A percentile compares a stretch with the other conserved stretches of the same genome.
These are phyloP conservation scores for Lagerstroemia speciosa DNA, from an alignment of 345 rosid genomes.

Conservation along the genomic window DNA sequence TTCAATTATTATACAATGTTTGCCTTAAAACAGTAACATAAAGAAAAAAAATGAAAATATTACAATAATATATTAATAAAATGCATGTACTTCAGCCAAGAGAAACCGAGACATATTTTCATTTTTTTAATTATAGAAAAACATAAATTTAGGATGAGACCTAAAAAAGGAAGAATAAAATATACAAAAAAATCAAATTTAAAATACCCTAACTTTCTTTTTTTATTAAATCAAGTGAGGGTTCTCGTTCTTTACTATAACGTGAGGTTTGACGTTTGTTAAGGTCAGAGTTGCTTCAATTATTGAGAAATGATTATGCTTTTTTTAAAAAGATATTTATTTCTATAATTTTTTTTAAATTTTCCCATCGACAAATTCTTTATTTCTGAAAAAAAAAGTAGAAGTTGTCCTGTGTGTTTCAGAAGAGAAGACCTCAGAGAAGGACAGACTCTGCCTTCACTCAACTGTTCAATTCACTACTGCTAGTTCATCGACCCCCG, in stretches of 20 bases:
- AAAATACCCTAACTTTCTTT: too few species aligned
- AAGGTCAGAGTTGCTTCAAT: slow-evolving; percentile 42
- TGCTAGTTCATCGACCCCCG: slow-evolving; percentile 25
- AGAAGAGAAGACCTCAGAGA: slow-evolving; percentile 8
- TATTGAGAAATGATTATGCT: slow-evolving; percentile 59
- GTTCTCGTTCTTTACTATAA: not conserved
- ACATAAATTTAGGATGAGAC: too few species aligned
- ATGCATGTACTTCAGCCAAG: too few species aligned
- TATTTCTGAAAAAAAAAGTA: slow-evolving; percentile 12
- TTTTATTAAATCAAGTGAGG: too few species aligned
- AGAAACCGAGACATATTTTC: too few species aligned
- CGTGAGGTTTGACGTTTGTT: slow-evolving; percentile 49
- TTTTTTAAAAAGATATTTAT: not conserved
- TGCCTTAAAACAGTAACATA: too few species aligned
- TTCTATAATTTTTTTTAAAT: not conserved
- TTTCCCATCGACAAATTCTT: not conserved
- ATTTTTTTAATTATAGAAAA: too few species aligned
- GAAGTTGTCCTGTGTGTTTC: slow-evolving; percentile 18
- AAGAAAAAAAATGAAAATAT: too few species aligned
- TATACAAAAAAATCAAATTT: too few species aligned
- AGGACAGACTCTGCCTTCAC: not conserved
- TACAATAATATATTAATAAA: too few species aligned
- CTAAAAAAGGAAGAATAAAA: too few species aligned
- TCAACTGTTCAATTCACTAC: slow-evolving; percentile 16
- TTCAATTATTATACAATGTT: too few species aligned